Base-by-base conservation (phyloP, 495 filamentous ascomycete genomes). In the Neurospora sp. region DNA sequence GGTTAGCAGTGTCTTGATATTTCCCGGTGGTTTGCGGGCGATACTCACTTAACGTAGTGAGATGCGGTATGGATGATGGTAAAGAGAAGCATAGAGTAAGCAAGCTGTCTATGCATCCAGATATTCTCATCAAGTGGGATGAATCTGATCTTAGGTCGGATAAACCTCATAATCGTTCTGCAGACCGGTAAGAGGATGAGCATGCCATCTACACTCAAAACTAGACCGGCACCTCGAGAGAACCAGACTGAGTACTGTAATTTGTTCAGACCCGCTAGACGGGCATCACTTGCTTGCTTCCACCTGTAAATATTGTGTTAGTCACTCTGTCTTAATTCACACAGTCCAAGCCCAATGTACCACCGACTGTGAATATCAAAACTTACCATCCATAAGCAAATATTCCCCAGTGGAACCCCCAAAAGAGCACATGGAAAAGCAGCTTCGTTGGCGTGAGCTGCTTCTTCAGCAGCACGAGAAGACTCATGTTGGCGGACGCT, bases 101-200 rank as follows among this genome's bases (percentile, higher is more conserved):
- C 95, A 21, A 97, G 89, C 81, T 99, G 96, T 42, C 96, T 88
- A 85, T 99, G 96, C 79, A 98, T 97, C 94, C 94, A 99, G 77
- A 93, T 89, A 36, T 92, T 93, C 82, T 99, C 96, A 78, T 99
- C 96, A 13, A 99, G 87, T 9, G 96, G 95, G 17, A 98, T 79
- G 85, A 91, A 97, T 80, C 89, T 86, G 75, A 98, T 84, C 86
- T 96, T 96, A 19, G 96, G 96, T 76, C 96, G 89, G 71, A 98
- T 81, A 77, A 88, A 91, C 79, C 92, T 87, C 69, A 99, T 85
- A 31, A 98, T 81, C 76, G 94, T 99, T 74, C 96, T 86, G 86
- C 96, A 98, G 88, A 98, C 97, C 10, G 96, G 96, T 71, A 98
- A 83, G 37, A 98, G 79, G 78, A 99, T 97, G 75, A 99, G 82